Conservation (phyloP, 768 basidiomycete species). For the Tricholoma sp. region DNA sequence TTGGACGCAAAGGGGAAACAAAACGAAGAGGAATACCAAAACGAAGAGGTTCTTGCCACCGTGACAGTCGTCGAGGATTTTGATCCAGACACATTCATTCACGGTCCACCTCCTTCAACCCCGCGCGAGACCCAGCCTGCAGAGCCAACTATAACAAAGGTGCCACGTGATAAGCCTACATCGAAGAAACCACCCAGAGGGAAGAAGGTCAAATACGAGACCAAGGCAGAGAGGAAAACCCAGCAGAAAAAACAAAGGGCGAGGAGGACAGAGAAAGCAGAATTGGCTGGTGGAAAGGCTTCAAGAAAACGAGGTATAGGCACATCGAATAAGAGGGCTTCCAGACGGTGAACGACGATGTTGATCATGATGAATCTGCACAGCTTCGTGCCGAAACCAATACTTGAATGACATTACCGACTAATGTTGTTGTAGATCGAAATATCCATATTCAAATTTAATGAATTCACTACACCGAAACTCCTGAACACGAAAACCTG, state of each 20-base stretch:
- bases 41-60: slow-evolving; percentile 80
- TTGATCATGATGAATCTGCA: not conserved
- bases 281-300: slow-evolving; percentile 61
- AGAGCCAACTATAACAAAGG: not conserved
- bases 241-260: slow-evolving; percentile 60
- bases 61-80: slow-evolving; percentile 93
- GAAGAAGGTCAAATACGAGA: slow-evolving; percentile 62
- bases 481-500: no score
- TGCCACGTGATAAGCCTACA: slow-evolving; percentile 3
- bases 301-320: slow-evolving; percentile 33
- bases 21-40: slow-evolving; percentile 70
- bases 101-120: slow-evolving; percentile 29
- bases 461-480: no score
- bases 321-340: slow-evolving; percentile 8
- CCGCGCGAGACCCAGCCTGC: not conserved
- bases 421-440: no score
- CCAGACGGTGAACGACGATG: slow-evolving; percentile 14
- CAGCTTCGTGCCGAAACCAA: no score
- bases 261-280: slow-evolving; percentile 67
- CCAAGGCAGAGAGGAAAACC: slow-evolving; percentile 56
- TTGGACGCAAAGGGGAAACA: slow-evolving; percentile 28
- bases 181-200: slow-evolving; percentile 25
- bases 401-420: no score
- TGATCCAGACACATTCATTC: slow-evolving; percentile 60
- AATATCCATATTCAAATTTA: no score